phyloP scores from a whole-genome alignment of 176 grass and related monocot genomes.

The Miscanthus lutarioriparius region DNA sequence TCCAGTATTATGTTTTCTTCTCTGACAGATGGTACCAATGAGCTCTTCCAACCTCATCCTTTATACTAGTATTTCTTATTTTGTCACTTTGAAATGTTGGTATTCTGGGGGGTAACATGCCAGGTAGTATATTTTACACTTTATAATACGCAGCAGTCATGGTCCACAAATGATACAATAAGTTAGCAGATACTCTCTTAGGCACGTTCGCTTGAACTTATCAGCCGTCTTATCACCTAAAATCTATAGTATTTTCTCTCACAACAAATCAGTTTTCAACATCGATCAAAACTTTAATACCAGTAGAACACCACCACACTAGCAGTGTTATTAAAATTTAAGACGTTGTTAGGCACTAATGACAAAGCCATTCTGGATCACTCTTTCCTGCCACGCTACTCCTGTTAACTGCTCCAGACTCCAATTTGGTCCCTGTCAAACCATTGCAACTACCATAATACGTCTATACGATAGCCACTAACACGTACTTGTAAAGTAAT shows the following conservation, averaged over 20 bases:
- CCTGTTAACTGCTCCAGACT: conserved; percentile 16
- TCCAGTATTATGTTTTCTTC: background rate
- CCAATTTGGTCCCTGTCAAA: conserved; percentile 34
- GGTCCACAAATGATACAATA: conserved; percentile 17
- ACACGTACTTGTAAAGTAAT: conserved; percentile 48
- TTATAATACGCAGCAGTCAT: background rate
- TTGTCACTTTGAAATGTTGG: conserved; percentile 27
- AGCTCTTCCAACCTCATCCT: background rate
- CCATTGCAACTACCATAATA: conserved; percentile 35
- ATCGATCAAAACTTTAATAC: too few relatives aligned
- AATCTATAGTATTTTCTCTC: too few relatives aligned
- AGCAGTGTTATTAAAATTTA: conserved; percentile 13
- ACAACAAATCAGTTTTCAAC: too few relatives aligned
- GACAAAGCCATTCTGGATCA: conserved; percentile 35
- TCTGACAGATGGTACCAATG: background rate
- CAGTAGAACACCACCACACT: too few relatives aligned
- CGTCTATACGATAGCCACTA: conserved; percentile 36
- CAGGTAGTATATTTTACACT: conserved; percentile 9
- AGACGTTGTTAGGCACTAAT: conserved; percentile 28
- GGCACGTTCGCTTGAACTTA: too few relatives aligned
- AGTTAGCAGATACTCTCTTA: background rate
- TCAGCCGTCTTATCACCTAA: too few relatives aligned
- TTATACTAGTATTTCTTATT: background rate
- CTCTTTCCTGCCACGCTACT: conserved; percentile 34
- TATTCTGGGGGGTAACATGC: conserved; percentile 33